Conservation (phyloP, 805 yeast genomes). For the Wickerhamiella azyma region DNA sequence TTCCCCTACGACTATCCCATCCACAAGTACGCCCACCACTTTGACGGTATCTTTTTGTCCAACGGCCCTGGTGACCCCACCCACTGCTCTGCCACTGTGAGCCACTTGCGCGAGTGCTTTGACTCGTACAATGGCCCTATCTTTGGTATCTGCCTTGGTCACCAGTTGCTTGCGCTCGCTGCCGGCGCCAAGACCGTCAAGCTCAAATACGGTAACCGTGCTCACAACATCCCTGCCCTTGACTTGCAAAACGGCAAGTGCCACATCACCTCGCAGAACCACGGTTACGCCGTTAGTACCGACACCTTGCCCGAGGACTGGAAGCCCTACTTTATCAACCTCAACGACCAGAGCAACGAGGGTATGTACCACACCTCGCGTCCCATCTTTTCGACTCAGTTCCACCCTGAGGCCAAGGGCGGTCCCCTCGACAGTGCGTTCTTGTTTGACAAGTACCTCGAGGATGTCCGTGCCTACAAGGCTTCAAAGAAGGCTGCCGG, state of each 20-base stretch:
- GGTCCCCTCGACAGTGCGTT: constrained; percentile 92
- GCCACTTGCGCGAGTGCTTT: constrained; percentile 60
- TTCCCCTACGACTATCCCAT: constrained; percentile 93
- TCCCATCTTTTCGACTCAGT: constrained; percentile 94
- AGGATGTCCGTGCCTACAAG: constrained; percentile 48
- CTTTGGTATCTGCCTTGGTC: constrained; percentile 96
- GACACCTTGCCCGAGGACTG: constrained; percentile 59
- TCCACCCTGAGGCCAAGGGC: constrained; percentile 99
- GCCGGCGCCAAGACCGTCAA: constrained; percentile 87
- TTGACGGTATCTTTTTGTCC: constrained; percentile 88
- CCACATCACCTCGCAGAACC: constrained; percentile 97
- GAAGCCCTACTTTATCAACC: constrained; percentile 79
- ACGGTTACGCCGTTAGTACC: constrained; percentile 93
- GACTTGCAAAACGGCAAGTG: constrained; percentile 84
- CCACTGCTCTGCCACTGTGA: constrained; percentile 68
- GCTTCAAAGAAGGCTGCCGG: constrained; percentile 31
- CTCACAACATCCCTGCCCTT: constrained; percentile 94
- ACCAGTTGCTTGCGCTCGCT: constrained; percentile 90
- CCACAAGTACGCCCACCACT: constrained; percentile 77
- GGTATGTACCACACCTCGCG: constrained; percentile 83
- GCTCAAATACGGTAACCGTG: constrained; percentile 96
- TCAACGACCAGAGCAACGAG: constrained; percentile 92
- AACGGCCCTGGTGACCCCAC: constrained; percentile 99
- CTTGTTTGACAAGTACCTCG: constrained; percentile 81
- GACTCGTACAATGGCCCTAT: constrained; percentile 62